These are phyloP conservation scores for Apiotrichum brassicae DNA, from an alignment of 1,284 basidiomycete species.

Conservation along the genomic window DNA sequence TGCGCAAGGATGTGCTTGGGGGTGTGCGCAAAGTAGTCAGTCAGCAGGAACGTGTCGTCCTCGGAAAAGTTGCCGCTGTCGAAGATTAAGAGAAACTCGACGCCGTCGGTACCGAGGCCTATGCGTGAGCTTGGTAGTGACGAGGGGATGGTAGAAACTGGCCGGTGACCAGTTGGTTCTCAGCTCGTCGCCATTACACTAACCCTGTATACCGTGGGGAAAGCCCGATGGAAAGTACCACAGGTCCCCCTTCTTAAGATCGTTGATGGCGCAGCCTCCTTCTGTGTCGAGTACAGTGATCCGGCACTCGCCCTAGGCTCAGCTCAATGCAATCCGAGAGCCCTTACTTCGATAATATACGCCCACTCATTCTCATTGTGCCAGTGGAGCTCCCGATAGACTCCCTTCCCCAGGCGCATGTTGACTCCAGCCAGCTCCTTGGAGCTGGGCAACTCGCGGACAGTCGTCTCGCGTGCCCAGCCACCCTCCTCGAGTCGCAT, in stretches of 20 bases:
- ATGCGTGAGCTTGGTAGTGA: not conserved
- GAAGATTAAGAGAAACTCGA: conserved; percentile 63
- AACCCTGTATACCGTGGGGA: conserved; percentile 59
- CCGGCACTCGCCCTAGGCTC: conserved; percentile 54
- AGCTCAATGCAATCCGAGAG: conserved; percentile 25
- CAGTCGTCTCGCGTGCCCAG: conserved; percentile 54
- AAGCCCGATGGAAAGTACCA: conserved; percentile 65
- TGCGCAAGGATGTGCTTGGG: conserved; percentile 60
- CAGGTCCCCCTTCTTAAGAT: conserved; percentile 43
- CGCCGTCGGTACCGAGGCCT: conserved; percentile 48
- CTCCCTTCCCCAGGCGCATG: conserved; percentile 62
- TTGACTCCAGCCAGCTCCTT: conserved; percentile 60
- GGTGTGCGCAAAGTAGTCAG: conserved; percentile 52
- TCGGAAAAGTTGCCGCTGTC: conserved; percentile 61
- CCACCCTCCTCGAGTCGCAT: conserved; percentile 64
- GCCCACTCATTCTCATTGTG: conserved; percentile 58
- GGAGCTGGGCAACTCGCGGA: conserved; percentile 58
- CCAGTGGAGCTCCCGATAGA: conserved; percentile 64
- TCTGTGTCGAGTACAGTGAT: conserved; percentile 57
- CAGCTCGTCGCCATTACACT: conserved; percentile 1
- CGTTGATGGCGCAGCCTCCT: conserved; percentile 57
- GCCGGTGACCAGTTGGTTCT: too few relatives aligned
- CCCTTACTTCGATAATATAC: conserved; percentile 29
- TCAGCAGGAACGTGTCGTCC: conserved; percentile 60
- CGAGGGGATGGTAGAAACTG: too few relatives aligned